A percentile compares a stretch with the other conserved stretches of the same genome.
Conservation (phyloP, 352 stramenopile species). For the Globisporangium carolinianum region DNA sequence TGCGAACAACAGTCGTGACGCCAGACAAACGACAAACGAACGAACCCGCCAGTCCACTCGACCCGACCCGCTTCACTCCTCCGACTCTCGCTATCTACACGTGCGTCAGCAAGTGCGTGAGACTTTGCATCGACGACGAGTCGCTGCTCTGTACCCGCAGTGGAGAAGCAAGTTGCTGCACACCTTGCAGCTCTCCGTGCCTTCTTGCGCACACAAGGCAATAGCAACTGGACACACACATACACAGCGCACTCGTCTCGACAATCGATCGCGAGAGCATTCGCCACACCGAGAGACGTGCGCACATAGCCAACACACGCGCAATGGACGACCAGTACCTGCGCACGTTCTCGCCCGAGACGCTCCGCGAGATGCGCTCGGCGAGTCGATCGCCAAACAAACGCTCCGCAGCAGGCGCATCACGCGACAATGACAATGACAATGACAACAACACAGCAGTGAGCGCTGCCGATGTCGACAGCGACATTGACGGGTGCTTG, state of each 20-base stretch:
- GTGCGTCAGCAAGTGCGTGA: too few species aligned
- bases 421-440: constrained; percentile 1
- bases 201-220: too few species aligned
- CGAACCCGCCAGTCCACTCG: too few species aligned
- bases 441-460: background rate
- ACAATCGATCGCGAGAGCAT: background rate
- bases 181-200: too few species aligned
- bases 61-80: too few species aligned
- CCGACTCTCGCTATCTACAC: too few species aligned
- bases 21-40: too few species aligned
- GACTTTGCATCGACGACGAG: too few species aligned
- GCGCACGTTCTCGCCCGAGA: constrained; percentile 3
- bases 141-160: too few species aligned
- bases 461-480: too few species aligned
- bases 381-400: constrained; percentile 13
- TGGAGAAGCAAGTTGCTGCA: constrained; percentile 11
- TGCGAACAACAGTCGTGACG: too few species aligned
- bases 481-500: background rate
- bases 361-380: constrained; percentile 6
- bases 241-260: background rate
- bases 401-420: constrained; percentile 3
- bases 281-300: background rate
- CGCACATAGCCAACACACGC: background rate
- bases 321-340: constrained; percentile 6
- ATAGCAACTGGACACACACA: too few species aligned